Percentiles rank a stretch among this genome's conserved stretches.
phyloP scores from a whole-genome alignment of 2,329 filamentous ascomycete genomes.

The Penicillium freii region DNA sequence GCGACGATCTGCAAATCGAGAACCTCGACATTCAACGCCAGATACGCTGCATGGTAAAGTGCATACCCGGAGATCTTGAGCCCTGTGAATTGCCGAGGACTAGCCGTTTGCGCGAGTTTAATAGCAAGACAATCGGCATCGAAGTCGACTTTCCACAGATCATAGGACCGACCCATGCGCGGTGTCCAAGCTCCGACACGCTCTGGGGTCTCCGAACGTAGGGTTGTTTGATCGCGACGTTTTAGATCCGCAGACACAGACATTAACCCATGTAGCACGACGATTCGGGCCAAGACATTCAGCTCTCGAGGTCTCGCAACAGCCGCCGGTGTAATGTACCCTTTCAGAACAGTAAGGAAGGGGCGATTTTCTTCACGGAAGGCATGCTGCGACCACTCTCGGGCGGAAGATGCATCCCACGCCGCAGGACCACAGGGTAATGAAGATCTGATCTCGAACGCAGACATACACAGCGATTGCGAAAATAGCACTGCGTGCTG shows the following conservation, averaged over 20 bases:
- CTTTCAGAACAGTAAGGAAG: constrained; percentile 56
- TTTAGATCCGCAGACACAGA: constrained; percentile 63
- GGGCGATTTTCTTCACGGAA: constrained; percentile 37
- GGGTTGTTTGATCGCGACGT: constrained; percentile 59
- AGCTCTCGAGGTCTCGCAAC: constrained; percentile 41
- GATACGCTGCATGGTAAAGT: constrained; percentile 59
- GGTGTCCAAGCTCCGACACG: constrained; percentile 50
- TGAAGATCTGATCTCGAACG: constrained; percentile 59
- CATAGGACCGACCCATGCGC: constrained; percentile 54
- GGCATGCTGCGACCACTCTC: constrained; percentile 50
- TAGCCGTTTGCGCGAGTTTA: constrained; percentile 32
- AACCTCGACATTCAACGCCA: constrained; percentile 58
- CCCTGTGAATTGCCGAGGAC: constrained; percentile 44
- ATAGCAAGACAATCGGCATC: constrained; percentile 50
- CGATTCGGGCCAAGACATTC: constrained; percentile 53
- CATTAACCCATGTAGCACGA: constrained; percentile 62
- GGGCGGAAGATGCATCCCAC: constrained; percentile 58
- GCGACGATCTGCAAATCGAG: constrained; percentile 63
- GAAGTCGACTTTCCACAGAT: constrained; percentile 59
- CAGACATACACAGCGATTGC: constrained; percentile 66
- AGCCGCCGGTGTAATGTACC: constrained; percentile 52
- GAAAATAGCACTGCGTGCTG: constrained; percentile 64
- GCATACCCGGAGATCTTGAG: constrained; percentile 53
- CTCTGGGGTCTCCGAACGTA: constrained; percentile 47
- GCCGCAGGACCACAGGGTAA: constrained; percentile 55